Evolutionary conservation across 441 rosid species (phyloP).

Genomic region (Arabidopsis hybrid): DNA sequence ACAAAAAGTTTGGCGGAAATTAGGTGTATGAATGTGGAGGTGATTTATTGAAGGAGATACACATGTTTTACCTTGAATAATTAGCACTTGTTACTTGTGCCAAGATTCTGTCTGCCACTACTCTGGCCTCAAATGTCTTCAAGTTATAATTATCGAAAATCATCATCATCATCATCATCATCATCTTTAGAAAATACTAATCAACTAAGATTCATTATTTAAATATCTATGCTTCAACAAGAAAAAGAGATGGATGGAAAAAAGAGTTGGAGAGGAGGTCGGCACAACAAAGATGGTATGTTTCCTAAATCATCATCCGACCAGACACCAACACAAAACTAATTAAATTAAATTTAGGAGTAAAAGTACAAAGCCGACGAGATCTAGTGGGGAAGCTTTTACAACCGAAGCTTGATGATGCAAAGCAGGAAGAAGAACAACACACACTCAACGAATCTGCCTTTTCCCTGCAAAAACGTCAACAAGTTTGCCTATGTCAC

Average conservation of each 20-base stretch:
- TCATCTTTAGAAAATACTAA: constrained; percentile 17
- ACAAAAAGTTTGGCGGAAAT: constrained; percentile 4
- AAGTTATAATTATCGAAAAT: neutral
- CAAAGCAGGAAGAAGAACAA: constrained; percentile 42
- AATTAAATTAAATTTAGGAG: constrained; percentile 41
- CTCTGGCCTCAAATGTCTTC: constrained; percentile 8
- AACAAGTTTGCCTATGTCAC: constrained; percentile 23
- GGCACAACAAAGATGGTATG: constrained; percentile 33
- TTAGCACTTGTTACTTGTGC: constrained; percentile 13
- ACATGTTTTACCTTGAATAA: constrained; percentile 13
- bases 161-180: constrained; percentile 34
- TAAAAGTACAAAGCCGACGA: constrained; percentile 29
- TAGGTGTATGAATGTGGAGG: constrained; percentile 14
- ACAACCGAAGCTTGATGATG: constrained; percentile 45
- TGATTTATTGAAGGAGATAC: constrained; percentile 4
- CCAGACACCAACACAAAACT: constrained; percentile 42
- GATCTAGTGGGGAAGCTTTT: constrained; percentile 32
- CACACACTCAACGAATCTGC: constrained; percentile 44
- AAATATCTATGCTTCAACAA: constrained; percentile 33
- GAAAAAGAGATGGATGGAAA: neutral
- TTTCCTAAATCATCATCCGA: constrained; percentile 27
- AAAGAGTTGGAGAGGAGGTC: constrained; percentile 24
- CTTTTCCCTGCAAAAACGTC: constrained; percentile 45
- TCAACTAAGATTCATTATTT: constrained; percentile 35
- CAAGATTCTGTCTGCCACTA: constrained; percentile 24